These are phyloP conservation scores for Rhodosporidiobolus sp. DNA, from an alignment of 768 basidiomycete species.

Conservation along the genomic window DNA sequence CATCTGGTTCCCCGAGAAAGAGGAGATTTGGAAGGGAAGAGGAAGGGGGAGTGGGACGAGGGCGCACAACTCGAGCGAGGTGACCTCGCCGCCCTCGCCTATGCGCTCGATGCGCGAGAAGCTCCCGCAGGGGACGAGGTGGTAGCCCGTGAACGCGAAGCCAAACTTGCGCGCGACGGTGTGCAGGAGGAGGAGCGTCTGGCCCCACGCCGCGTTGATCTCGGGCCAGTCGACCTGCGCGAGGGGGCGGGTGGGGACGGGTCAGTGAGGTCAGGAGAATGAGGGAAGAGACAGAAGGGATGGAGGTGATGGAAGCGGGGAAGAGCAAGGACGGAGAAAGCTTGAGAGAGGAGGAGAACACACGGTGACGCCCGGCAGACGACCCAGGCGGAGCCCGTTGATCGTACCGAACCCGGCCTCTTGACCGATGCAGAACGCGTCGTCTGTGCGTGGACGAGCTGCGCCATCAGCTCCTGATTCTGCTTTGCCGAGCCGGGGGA, in stretches of 20 bases:
- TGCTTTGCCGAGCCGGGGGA: not conserved
- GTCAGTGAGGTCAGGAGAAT: too few relatives aligned
- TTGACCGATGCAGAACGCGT: conserved; percentile 91
- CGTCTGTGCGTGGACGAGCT: conserved; percentile 50
- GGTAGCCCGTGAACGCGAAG: conserved; percentile 84
- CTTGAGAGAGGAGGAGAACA: not conserved
- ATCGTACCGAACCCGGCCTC: conserved; percentile 97
- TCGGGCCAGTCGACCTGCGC: conserved; percentile 92
- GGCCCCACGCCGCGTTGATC: conserved; percentile 98
- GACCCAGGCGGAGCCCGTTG: conserved; percentile 86
- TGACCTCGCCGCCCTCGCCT: conserved; percentile 62
- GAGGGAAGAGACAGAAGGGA: too few relatives aligned
- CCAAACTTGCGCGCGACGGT: conserved; percentile 89
- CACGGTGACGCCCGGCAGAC: conserved; percentile 53
- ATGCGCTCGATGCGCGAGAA: conserved; percentile 78
- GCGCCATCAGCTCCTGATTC: not conserved
- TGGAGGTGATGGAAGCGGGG: not conserved
- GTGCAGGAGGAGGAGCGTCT: conserved; percentile 84
- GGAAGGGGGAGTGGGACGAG: not conserved
- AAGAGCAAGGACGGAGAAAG: not conserved
- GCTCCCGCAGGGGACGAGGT: conserved; percentile 87
- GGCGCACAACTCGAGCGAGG: conserved; percentile 71
- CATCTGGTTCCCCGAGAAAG: too few relatives aligned
- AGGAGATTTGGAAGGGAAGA: not conserved
- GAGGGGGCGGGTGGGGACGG: too few relatives aligned